These are phyloP conservation scores for Cardiospermum halicacabum DNA, from an alignment of 345 rosid species.

Conservation along the genomic window DNA sequence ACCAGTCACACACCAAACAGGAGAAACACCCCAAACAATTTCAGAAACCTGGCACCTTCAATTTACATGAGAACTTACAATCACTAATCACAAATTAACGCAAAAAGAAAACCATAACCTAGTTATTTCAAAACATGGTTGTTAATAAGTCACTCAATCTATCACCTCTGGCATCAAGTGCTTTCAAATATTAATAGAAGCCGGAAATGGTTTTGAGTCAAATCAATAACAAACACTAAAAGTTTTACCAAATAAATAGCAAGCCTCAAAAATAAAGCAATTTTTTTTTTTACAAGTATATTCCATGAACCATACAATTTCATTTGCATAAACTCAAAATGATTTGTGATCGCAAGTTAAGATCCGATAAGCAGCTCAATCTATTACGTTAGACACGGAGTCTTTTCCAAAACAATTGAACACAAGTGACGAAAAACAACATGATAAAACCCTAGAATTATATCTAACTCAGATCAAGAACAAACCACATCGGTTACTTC, in stretches of 20 bases:
- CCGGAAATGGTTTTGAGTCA: no score
- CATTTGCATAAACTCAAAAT: no score
- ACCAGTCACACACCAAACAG: no score
- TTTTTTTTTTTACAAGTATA: no score
- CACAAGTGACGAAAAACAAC: background rate
- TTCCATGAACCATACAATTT: no score
- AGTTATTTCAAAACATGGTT: background rate
- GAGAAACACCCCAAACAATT: background rate
- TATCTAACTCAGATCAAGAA: background rate
- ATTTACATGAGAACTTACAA: background rate
- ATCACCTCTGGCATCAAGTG: background rate
- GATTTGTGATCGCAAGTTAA: no score
- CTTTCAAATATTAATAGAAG: no score
- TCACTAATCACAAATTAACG: background rate
- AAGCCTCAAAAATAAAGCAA: no score
- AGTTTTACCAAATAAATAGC: background rate
- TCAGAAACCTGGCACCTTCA: background rate
- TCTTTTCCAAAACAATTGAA: background rate
- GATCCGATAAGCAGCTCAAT: no score
- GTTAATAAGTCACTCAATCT: background rate
- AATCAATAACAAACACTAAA: background rate
- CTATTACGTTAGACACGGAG: background rate
- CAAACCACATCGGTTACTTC: background rate
- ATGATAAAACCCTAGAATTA: background rate
- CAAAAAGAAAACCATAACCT: background rate